A percentile compares a stretch with the other conserved stretches of the same genome.
Conservation (phyloP, 495 filamentous ascomycete species). For the Evernia prunastri region DNA sequence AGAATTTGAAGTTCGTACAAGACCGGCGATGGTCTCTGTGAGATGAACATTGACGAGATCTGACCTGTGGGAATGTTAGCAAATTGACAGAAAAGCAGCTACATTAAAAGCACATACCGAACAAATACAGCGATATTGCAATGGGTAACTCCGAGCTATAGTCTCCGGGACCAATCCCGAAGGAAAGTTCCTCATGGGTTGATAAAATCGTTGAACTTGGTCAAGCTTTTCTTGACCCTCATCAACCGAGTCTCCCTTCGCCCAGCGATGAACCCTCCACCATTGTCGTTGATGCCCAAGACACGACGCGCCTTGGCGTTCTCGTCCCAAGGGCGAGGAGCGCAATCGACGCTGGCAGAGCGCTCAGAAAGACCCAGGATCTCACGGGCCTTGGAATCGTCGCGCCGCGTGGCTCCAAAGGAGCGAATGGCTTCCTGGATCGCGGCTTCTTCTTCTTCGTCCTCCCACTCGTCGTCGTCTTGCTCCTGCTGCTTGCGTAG, state of each 20-base stretch:
- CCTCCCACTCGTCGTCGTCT: not conserved
- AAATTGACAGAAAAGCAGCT: too few species aligned
- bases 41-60: not conserved
- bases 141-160: not conserved
- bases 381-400: constrained; percentile 10
- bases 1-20: not conserved
- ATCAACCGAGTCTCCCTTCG: not conserved
- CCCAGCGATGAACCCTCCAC: constrained; percentile 11
- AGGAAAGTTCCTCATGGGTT: not conserved
- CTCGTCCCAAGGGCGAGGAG: constrained; percentile 7
- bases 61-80: not conserved
- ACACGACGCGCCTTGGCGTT: constrained; percentile 15
- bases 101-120: not conserved
- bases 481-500: constrained; percentile 11
- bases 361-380: constrained; percentile 2
- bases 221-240: constrained; percentile 9
- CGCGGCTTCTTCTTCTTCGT: constrained; percentile 10
- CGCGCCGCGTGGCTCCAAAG: not conserved
- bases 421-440: constrained; percentile 2
- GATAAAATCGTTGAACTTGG: not conserved
- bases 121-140: not conserved
- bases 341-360: not conserved
- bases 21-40: not conserved
- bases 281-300: constrained; percentile 16
- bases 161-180: not conserved